A percentile compares a stretch with the other conserved stretches of the same genome.
Conservation (phyloP, 2,329 filamentous ascomycete species). For the Phaeosphaeriaceae sp. region DNA sequence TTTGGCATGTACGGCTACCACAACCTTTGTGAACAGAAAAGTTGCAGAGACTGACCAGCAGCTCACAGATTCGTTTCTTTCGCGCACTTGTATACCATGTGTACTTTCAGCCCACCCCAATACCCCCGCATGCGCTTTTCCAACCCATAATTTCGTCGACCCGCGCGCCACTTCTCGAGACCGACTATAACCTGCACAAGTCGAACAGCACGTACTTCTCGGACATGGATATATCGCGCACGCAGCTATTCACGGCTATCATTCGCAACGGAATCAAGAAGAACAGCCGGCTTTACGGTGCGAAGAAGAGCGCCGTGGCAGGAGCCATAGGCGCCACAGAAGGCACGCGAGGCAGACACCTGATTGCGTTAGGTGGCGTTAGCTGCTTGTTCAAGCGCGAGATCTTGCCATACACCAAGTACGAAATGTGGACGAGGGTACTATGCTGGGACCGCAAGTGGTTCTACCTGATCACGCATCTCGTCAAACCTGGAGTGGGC, state of each 20-base stretch:
- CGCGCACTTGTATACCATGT: conserved; percentile 56
- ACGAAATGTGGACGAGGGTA: conserved; percentile 57
- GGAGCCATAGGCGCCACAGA: conserved; percentile 23
- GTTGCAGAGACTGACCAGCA: conserved; percentile 13
- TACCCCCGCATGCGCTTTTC: conserved; percentile 71
- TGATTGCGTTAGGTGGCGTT: conserved; percentile 56
- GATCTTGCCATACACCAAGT: conserved; percentile 53
- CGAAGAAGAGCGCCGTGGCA: conserved; percentile 24
- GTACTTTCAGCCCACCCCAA: conserved; percentile 51
- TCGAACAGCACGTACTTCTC: conserved; percentile 12
- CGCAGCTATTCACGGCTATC: conserved; percentile 72
- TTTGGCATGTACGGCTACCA: conserved; percentile 71
- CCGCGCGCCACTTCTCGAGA: conserved; percentile 63
- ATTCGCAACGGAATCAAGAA: conserved; percentile 55
- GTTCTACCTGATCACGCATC: conserved; percentile 57
- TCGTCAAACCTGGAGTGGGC: conserved; percentile 54
- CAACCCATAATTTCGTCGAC: conserved; percentile 71
- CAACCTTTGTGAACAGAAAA: background rate
- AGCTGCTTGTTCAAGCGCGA: conserved; percentile 57
- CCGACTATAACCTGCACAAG: conserved; percentile 10
- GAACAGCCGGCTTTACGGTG: conserved; percentile 28
- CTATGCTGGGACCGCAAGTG: conserved; percentile 60
- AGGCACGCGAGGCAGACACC: conserved; percentile 32
- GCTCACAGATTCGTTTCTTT: conserved; percentile 53
- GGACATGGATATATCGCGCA: conserved; percentile 72